Percentiles rank a stretch among this genome's conserved stretches.
phyloP scores from a whole-genome alignment of 192 early-diverging fungal genomes.

The Spizellomyces sp. region DNA sequence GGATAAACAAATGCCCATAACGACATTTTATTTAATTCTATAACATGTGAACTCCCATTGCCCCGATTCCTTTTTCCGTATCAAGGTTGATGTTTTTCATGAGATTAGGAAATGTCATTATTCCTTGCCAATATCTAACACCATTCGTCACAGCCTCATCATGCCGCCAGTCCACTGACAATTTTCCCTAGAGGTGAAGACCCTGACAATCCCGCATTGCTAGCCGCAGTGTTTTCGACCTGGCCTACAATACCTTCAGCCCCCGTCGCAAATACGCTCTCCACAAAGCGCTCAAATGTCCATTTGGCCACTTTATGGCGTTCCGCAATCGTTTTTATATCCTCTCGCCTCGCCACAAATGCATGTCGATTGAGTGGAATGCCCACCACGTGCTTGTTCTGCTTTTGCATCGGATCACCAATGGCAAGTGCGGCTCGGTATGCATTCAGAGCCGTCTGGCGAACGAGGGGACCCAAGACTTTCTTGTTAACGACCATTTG shows the following conservation, averaged over 20 bases:
- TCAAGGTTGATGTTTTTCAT: no score
- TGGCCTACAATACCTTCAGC: neutral
- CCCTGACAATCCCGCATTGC: no score
- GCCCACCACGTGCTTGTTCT: neutral
- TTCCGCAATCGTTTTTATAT: conserved; percentile 60
- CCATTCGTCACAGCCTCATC: no score
- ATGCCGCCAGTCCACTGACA: no score
- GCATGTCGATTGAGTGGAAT: conserved; percentile 46
- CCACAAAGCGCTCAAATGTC: conserved; percentile 51
- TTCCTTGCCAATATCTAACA: no score
- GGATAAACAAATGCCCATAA: no score
- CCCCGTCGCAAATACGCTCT: conserved; percentile 34
- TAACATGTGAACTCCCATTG: no score
- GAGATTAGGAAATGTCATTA: no score
- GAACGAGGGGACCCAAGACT: conserved; percentile 74
- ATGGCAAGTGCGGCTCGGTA: conserved; percentile 37
- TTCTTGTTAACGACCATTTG: conserved; percentile 77
- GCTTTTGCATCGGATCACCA: conserved; percentile 13
- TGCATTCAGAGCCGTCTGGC: conserved; percentile 82
- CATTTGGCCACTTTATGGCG: conserved; percentile 60
- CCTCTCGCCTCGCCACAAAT: conserved; percentile 57
- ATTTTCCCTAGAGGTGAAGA: no score
- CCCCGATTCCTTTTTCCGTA: no score
- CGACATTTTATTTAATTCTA: no score
- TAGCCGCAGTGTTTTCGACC: neutral